A percentile compares a stretch with the other conserved stretches of the same genome.
Conservation (phyloP, 2,329 filamentous ascomycete species). For the Clarireedia homoeocarpa region DNA sequence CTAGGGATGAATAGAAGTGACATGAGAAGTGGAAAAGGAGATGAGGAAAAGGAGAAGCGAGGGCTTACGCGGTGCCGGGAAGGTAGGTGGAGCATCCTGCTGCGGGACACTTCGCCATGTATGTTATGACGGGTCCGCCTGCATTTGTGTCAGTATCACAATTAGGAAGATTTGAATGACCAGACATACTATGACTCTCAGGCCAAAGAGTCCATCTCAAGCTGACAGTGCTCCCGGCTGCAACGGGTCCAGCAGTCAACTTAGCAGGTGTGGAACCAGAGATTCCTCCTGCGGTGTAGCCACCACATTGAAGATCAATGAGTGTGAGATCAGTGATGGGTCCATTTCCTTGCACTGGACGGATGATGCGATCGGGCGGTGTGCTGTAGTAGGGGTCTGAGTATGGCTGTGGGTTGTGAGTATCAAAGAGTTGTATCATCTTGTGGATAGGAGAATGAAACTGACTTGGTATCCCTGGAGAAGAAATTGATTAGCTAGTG, state of each 20-base stretch:
- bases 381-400: constrained; percentile 36
- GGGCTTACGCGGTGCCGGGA: constrained; percentile 35
- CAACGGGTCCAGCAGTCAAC: constrained; percentile 45
- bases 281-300: constrained; percentile 41
- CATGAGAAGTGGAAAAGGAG: too few species aligned
- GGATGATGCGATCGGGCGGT: constrained; percentile 44
- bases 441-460: background rate
- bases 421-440: constrained; percentile 7
- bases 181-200: constrained; percentile 25
- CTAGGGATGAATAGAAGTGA: background rate
- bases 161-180: background rate
- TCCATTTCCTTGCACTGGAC: constrained; percentile 49
- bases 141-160: background rate
- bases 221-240: constrained; percentile 45
- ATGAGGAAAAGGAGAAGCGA: too few species aligned
- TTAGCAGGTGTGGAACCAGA: constrained; percentile 43
- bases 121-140: constrained; percentile 47
- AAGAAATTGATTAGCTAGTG: background rate
- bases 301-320: constrained; percentile 49
- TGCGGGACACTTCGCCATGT: constrained; percentile 48
- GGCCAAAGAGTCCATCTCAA: constrained; percentile 48
- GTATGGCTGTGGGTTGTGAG: constrained; percentile 29
- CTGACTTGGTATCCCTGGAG: constrained; percentile 28
- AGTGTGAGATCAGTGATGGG: constrained; percentile 46
- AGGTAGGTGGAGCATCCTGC: constrained; percentile 41